Base-by-base conservation (phyloP, 192 early-diverging fungal species). In the Thamnidium elegans region DNA sequence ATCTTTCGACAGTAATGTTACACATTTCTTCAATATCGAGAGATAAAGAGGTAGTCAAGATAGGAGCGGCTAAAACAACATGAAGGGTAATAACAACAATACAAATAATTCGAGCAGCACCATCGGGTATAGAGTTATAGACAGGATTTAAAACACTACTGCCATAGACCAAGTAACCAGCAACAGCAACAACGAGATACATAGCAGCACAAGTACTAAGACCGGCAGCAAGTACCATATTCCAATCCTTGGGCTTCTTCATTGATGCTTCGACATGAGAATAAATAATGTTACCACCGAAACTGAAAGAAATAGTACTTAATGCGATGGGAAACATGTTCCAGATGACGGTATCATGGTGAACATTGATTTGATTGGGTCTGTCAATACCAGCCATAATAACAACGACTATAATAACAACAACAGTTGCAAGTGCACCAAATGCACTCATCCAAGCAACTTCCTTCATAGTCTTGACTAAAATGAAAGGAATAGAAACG, bases 301-400 rank as follows among this genome's bases (percentile, higher is more conserved):
- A 95, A 70, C 86, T 87, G 75, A 95, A 92, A n/a, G 85, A 84
- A 67, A 95, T 88, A 0, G 90, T 88, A 1, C 89, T 89, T 4
- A 95, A 61, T 1, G 90, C 88, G 4, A 84, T 81, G 11, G 91
- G 90, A 52, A 95, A 81, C 58, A 84, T 83, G 11, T 71, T 67
- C 52, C 84, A 84, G 36, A 83, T 82, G 6, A 89, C 83, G 26
- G 66, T 63, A 30, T 71, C 64, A 65, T 89, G 84, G 9, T 60
- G 13, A 46, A 68, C 65, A 26, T 34, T 67, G 46, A 31, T 63
- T 61, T 55, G 81, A 62, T 34, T 61, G 19, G 76, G 72, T 23
- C 67, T 50, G 36, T 80, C 65, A 7, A 86, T 76, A 44, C 69
- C 51, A 59, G 87, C 68, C 8, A 86, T 74, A 59, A 78, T 80